A percentile compares a stretch with the other conserved stretches of the same genome.
These are phyloP conservation scores for Talaromyces liani DNA, from an alignment of 495 filamentous ascomycete genomes.

Conservation along the genomic window DNA sequence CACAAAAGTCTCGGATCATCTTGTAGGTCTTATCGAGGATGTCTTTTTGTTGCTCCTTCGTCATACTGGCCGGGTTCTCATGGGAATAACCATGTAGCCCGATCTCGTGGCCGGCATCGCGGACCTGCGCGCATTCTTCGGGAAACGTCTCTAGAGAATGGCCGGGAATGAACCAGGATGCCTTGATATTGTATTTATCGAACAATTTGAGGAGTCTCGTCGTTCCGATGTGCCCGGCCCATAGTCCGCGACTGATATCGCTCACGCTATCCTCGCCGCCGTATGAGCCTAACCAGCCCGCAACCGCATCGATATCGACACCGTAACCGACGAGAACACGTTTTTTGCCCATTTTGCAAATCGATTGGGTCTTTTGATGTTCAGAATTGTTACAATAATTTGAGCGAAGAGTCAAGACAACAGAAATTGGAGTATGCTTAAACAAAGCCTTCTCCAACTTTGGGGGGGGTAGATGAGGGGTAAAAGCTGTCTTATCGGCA, in stretches of 20 bases:
- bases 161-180: constrained; percentile 78
- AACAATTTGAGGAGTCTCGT: constrained; percentile 67
- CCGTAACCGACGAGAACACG: constrained; percentile 49
- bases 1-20: constrained; percentile 65
- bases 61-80: constrained; percentile 70
- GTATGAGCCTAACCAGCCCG: constrained; percentile 66
- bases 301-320: constrained; percentile 63
- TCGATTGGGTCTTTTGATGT: not conserved
- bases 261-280: constrained; percentile 63
- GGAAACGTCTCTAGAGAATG: constrained; percentile 76
- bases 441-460: not conserved
- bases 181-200: constrained; percentile 73
- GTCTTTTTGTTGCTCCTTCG: constrained; percentile 62
- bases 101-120: constrained; percentile 74
- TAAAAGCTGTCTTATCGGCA: not conserved
- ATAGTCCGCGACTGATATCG: constrained; percentile 60
- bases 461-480: not conserved
- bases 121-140: constrained; percentile 63
- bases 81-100: constrained; percentile 70
- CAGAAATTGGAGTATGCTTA: not conserved
- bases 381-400: not conserved
- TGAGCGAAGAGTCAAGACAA: not conserved
- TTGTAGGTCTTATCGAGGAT: constrained; percentile 71
- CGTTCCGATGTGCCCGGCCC: constrained; percentile 66
- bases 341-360: constrained; percentile 49